Evolutionary conservation across 208 protist species (phyloP).

Genomic region (Trypanosoma cruzi): DNA sequence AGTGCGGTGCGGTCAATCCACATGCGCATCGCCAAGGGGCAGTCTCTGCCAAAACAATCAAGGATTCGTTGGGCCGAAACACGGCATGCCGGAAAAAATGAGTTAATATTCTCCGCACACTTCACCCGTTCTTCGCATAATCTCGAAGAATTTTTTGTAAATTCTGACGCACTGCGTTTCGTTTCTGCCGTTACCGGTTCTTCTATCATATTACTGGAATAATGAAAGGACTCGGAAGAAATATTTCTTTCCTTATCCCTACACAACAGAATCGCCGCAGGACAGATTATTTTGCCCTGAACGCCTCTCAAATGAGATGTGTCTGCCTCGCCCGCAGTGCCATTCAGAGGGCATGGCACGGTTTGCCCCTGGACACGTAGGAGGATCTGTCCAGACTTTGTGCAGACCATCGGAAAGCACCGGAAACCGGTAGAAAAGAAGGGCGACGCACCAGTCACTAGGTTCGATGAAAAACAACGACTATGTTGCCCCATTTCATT

Average conservation of each 20-base stretch:
- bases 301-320: slow-evolving; percentile 38
- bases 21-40: slow-evolving; percentile 9
- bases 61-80: slow-evolving; percentile 16
- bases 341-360: slow-evolving; percentile 39
- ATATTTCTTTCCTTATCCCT: neutral
- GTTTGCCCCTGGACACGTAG: slow-evolving; percentile 55
- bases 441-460: slow-evolving; percentile 38
- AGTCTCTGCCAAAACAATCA: slow-evolving; percentile 41
- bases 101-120: slow-evolving; percentile 11
- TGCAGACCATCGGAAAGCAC: slow-evolving; percentile 55
- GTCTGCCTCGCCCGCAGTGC: slow-evolving; percentile 35
- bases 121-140: slow-evolving; percentile 21
- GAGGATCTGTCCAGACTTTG: slow-evolving; percentile 31
- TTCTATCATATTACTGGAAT: neutral
- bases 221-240: slow-evolving; percentile 7
- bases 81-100: slow-evolving; percentile 29
- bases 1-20: slow-evolving; percentile 16
- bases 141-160: slow-evolving; percentile 2
- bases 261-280: slow-evolving; percentile 6
- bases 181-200: neutral
- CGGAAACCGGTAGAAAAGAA: slow-evolving; percentile 19
- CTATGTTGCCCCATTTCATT: slow-evolving; percentile 36
- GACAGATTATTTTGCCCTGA: slow-evolving; percentile 36
- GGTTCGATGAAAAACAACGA: slow-evolving; percentile 48
- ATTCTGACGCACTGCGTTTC: slow-evolving; percentile 9